A percentile compares a stretch with the other conserved stretches of the same genome.
These are phyloP conservation scores for Solanum sejunctum DNA, from an alignment of 257 asterid genomes.

Conservation along the genomic window DNA sequence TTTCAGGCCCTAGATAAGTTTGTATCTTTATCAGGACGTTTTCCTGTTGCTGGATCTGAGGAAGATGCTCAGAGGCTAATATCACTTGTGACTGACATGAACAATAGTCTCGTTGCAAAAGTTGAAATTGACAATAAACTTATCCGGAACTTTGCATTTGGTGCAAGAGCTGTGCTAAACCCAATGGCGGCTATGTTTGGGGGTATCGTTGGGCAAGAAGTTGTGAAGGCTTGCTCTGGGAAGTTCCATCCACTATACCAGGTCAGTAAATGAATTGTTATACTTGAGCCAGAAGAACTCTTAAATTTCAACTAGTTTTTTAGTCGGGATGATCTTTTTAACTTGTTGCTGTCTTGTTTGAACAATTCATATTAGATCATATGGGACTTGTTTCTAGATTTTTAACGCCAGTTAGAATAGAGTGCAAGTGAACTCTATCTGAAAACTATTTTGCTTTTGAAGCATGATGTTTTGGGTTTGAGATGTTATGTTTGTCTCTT, in stretches of 20 bases:
- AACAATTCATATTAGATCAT: neutral
- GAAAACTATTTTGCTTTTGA: neutral
- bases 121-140: slow-evolving; percentile 61
- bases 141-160: slow-evolving; percentile 64
- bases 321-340: neutral
- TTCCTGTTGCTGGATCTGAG: slow-evolving; percentile 78
- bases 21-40: slow-evolving; percentile 47
- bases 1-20: slow-evolving; percentile 73
- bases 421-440: neutral
- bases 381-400: neutral
- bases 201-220: slow-evolving; percentile 95
- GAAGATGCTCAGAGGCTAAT: slow-evolving; percentile 80
- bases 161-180: slow-evolving; percentile 84
- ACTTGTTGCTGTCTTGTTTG: neutral
- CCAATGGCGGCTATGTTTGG: slow-evolving; percentile 99
- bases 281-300: neutral
- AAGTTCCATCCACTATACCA: slow-evolving; percentile 91
- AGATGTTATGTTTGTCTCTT: neutral
- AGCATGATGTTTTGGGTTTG: neutral
- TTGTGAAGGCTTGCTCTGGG: slow-evolving; percentile 95
- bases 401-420: neutral
- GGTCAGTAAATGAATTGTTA: slow-evolving; percentile 22
- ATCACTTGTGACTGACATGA: slow-evolving; percentile 45
- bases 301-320: neutral
- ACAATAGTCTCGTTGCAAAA: slow-evolving; percentile 49